Evolutionary conservation across 2,329 filamentous ascomycete genomes (phyloP).

Genomic region (Camillea tinctor): DNA sequence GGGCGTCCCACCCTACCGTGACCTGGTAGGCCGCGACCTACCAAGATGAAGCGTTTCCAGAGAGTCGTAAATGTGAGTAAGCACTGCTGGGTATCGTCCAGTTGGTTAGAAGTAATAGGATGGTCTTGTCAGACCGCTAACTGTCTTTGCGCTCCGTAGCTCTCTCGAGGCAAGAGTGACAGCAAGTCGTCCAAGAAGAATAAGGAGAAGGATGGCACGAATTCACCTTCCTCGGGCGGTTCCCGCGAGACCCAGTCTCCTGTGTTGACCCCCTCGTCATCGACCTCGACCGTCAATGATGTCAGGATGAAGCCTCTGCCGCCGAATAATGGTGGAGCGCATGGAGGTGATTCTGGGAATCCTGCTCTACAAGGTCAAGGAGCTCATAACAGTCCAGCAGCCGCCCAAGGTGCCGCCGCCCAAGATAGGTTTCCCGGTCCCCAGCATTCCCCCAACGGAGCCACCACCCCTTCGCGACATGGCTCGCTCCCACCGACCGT

Average conservation of each 20-base stretch:
- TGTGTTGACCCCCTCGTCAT: slow-evolving; percentile 78
- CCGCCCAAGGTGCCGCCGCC: slow-evolving; percentile 30
- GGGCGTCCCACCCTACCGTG: slow-evolving; percentile 29
- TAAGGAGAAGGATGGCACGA: slow-evolving; percentile 74
- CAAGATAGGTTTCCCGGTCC: slow-evolving; percentile 39
- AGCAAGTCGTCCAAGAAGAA: slow-evolving; percentile 81
- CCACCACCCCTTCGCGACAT: slow-evolving; percentile 62
- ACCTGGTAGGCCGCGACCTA: slow-evolving; percentile 28
- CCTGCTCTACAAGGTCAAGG: slow-evolving; percentile 41
- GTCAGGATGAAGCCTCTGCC: slow-evolving; percentile 78
- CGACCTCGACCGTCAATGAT: slow-evolving; percentile 83
- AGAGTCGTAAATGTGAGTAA: slow-evolving; percentile 68
- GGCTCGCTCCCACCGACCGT: slow-evolving; percentile 77
- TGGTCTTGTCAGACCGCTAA: slow-evolving; percentile 34
- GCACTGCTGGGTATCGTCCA: not conserved
- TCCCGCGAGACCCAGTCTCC: slow-evolving; percentile 61
- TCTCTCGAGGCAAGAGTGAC: slow-evolving; percentile 84
- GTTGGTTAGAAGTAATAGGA: not conserved
- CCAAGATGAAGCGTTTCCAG: slow-evolving; percentile 92
- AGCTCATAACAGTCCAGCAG: slow-evolving; percentile 28
- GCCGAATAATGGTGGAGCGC: slow-evolving; percentile 47
- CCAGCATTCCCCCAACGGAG: slow-evolving; percentile 48
- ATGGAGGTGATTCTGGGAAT: slow-evolving; percentile 37
- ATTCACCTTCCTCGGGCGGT: slow-evolving; percentile 66
- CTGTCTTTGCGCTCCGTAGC: slow-evolving; percentile 65